phyloP scores from a whole-genome alignment of 2,329 filamentous ascomycete genomes.

The Diaporthe humulicola region DNA sequence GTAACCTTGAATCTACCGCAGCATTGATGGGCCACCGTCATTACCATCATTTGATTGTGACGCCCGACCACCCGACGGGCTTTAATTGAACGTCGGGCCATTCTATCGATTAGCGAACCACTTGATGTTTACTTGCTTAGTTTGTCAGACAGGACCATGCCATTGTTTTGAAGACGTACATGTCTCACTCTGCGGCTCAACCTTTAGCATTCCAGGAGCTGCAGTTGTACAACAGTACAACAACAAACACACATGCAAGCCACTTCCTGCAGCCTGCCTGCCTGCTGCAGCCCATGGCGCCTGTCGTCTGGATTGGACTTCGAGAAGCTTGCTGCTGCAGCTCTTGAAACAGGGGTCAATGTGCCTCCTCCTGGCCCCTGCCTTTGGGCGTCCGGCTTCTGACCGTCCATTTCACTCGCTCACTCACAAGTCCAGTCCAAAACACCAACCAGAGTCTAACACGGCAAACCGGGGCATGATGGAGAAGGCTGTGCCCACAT shows the following conservation, averaged over 20 bases:
- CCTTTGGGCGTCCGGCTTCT: neutral
- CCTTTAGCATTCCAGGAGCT: neutral
- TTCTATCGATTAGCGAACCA: neutral
- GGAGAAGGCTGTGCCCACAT: conserved; percentile 11
- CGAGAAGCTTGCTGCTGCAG: conserved; percentile 24
- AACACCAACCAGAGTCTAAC: conserved; percentile 1
- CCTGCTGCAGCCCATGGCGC: neutral
- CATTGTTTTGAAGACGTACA: neutral
- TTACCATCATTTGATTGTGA: neutral
- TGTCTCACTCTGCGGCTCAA: conserved; percentile 3
- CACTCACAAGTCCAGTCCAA: neutral
- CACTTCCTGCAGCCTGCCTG: neutral
- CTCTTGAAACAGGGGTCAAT: conserved; percentile 24
- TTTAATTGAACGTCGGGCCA: conserved; percentile 25
- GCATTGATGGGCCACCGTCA: conserved; percentile 16
- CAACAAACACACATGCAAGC: neutral
- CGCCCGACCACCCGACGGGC: neutral
- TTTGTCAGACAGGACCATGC: neutral
- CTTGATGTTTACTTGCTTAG: no score
- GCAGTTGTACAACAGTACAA: neutral
- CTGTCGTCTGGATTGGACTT: neutral
- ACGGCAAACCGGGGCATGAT: neutral
- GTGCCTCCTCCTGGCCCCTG: conserved; percentile 9
- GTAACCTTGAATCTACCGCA: conserved; percentile 29
- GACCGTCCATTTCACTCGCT: neutral